Evolutionary conservation across 2,329 filamentous ascomycete species (phyloP).

Genomic region (Stenocarpella maydis): DNA sequence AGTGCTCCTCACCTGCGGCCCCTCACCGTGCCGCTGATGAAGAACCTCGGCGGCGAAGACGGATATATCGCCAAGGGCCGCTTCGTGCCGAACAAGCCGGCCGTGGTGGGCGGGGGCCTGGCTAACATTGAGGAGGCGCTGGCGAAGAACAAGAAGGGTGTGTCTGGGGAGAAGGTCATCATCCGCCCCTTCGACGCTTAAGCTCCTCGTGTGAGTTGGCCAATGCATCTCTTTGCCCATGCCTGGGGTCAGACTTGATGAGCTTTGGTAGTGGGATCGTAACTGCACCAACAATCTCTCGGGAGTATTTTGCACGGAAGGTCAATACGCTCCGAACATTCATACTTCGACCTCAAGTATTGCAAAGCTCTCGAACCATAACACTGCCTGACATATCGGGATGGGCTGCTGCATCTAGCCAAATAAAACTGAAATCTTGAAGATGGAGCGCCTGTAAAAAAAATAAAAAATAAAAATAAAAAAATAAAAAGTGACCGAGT

Average conservation of each 20-base stretch:
- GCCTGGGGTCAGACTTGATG: too few relatives aligned
- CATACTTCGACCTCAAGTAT: too few relatives aligned
- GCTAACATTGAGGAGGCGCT: constrained; percentile 40
- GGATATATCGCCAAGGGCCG: constrained; percentile 44
- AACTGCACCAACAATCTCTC: background rate
- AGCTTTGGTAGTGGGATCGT: background rate
- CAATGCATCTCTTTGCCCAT: background rate
- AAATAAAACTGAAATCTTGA: background rate
- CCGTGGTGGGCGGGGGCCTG: constrained; percentile 43
- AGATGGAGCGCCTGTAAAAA: too few relatives aligned
- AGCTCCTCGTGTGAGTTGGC: background rate
- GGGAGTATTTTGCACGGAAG: too few relatives aligned
- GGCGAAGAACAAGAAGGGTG: constrained; percentile 41
- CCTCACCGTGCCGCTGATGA: constrained; percentile 43
- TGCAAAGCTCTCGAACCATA: too few relatives aligned
- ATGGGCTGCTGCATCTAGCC: background rate
- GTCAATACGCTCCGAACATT: too few relatives aligned
- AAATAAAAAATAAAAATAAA: too few relatives aligned
- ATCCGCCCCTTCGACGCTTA: constrained; percentile 35
- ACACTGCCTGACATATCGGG: background rate
- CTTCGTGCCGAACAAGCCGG: constrained; percentile 42
- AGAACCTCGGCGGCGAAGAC: constrained; percentile 41
- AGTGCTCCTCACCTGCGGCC: constrained; percentile 41
- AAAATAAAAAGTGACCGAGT: background rate
- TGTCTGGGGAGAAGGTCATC: constrained; percentile 42